Base-by-base conservation (phyloP, 176 grass and related monocot species). In the Zizania latifolia region DNA sequence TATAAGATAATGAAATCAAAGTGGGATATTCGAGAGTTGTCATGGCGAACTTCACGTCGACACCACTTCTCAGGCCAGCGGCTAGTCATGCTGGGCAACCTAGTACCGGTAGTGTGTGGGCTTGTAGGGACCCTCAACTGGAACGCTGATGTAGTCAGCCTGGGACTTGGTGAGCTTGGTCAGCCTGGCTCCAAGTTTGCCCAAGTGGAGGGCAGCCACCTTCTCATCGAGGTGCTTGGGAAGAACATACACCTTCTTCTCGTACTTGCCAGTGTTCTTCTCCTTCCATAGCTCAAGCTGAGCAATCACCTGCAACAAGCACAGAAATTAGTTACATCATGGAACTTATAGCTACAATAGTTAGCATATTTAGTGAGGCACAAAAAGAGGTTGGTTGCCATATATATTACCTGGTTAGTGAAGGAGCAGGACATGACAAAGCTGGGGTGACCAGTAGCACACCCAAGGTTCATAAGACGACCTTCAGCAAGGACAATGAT, bases 401-500 rank as follows among this genome's bases (percentile, higher is more conserved):
- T 48, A 19, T 51, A 48, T 78, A 93, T n/a, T n/a, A n/a, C 91
- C 87, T 93, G 91, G 78, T 93, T 93, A 29, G 91, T 93, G 69
- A 93, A 93, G 29, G 85, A 90, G 85, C 87, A 94, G 10, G 91
- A 94, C 91, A 94, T 94, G 82, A 90, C 91, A 63, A 94, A 94
- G 64, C 88, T 90, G 30, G 91, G 91, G 54, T 90, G 88, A 24
- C 91, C 88, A 17, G 91, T 94, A 58, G 94, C 94, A 31, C 94
- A 93, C 0, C 90, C 94, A 28, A 97, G 86, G 78, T 97, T 97
- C 94, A 97, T 97, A 16, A 97, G 88, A 14, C 91, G 86, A 15
- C 94, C 90, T 91, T 93, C 90, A 9, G 94, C 90, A 22, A 97
- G 88, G 40, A 97, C 90, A 14, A 97, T 91, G 78, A 97, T 97